Conservation (phyloP, 306 rosid genomes). For the Fragaria ananassa region DNA sequence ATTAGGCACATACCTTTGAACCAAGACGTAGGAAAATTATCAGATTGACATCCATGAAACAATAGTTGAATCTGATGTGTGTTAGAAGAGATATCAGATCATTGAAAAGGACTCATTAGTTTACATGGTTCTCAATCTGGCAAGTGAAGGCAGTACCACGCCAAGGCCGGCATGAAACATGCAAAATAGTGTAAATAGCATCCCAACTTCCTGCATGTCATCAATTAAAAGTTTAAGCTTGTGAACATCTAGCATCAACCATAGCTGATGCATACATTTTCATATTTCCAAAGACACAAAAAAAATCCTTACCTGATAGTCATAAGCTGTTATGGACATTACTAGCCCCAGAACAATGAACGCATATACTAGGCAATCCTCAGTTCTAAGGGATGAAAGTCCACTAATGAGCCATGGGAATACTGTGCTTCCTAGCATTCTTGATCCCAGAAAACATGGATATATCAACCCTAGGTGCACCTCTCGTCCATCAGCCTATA, state of each 20-base stretch:
- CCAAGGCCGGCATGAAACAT: conserved; percentile 76
- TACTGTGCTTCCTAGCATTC: conserved; percentile 87
- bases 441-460: conserved; percentile 76
- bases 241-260: conserved; percentile 19
- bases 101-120: conserved; percentile 1
- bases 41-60: neutral
- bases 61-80: neutral
- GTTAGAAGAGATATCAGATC: neutral
- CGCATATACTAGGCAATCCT: conserved; percentile 66
- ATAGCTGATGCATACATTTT: conserved; percentile 12
- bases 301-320: conserved; percentile 69
- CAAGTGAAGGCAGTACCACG: conserved; percentile 78
- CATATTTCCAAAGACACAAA: conserved; percentile 12
- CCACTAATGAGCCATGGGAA: conserved; percentile 85
- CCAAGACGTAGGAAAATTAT: conserved; percentile 8
- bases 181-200: conserved; percentile 67
- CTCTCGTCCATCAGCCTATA: conserved; percentile 95
- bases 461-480: conserved; percentile 79
- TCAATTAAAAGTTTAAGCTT: conserved; percentile 21
- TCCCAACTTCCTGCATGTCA: conserved; percentile 73
- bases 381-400: conserved; percentile 61
- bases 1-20: conserved; percentile 84
- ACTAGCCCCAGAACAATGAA: conserved; percentile 57
- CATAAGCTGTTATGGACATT: conserved; percentile 66
- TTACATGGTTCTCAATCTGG: conserved; percentile 93